Evolutionary conservation across 2,329 filamentous ascomycete species (phyloP).

Genomic region (Torrubiella hemipterigena): DNA sequence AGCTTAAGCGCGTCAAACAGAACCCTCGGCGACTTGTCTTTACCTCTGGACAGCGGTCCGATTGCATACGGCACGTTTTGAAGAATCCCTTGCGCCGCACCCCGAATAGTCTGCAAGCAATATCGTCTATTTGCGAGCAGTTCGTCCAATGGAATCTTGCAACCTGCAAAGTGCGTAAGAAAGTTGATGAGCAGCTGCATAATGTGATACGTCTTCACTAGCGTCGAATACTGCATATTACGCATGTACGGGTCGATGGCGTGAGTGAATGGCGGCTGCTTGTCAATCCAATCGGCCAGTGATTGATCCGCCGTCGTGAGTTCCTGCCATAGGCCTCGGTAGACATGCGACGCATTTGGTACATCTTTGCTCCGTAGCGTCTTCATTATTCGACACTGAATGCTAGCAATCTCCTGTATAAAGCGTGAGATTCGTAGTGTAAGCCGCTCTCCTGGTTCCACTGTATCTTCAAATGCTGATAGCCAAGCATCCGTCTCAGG

Average conservation of each 20-base stretch:
- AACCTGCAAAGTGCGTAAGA: constrained; percentile 17
- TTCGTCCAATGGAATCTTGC: constrained; percentile 11
- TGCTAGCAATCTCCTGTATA: constrained; percentile 14
- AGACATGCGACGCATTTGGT: constrained; percentile 15
- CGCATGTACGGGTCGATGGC: constrained; percentile 17
- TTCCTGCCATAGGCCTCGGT: constrained; percentile 12
- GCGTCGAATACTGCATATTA: constrained; percentile 18
- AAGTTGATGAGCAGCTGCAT: constrained; percentile 21
- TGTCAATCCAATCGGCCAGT: constrained; percentile 8
- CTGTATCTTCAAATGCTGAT: constrained; percentile 13
- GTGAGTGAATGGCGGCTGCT: constrained; percentile 4
- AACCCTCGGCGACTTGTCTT: constrained; percentile 17
- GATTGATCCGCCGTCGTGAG: constrained; percentile 14
- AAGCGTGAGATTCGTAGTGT: constrained; percentile 15
- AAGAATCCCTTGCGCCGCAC: constrained; percentile 16
- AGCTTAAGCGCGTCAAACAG: constrained; percentile 24
- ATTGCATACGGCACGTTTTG: constrained; percentile 14
- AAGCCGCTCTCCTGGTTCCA: constrained; percentile 14
- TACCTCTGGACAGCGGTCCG: constrained; percentile 11
- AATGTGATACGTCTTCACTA: constrained; percentile 22
- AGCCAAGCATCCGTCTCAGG: constrained; percentile 24
- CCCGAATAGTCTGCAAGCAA: constrained; percentile 15
- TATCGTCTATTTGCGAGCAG: constrained; percentile 16
- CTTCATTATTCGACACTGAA: constrained; percentile 15
- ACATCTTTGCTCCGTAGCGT: constrained; percentile 16